These are phyloP conservation scores for Diplodia corticola DNA, from an alignment of 2,329 filamentous ascomycete genomes.

Conservation along the genomic window DNA sequence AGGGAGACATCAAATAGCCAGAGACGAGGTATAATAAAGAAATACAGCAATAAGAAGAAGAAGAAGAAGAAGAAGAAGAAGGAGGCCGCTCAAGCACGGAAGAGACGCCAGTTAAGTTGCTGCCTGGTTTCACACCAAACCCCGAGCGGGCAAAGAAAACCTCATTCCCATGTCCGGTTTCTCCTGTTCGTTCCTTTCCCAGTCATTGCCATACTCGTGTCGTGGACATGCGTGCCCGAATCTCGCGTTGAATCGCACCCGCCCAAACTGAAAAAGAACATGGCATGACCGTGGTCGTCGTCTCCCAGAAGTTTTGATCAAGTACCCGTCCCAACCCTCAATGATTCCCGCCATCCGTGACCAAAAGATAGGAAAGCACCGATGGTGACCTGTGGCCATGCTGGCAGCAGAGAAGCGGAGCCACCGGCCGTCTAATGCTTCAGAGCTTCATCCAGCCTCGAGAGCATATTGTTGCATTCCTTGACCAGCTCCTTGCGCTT, in stretches of 20 bases:
- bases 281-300: background rate
- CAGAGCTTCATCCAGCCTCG: conserved; percentile 58
- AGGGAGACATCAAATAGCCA: background rate
- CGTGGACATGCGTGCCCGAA: background rate
- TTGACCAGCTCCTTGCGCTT: conserved; percentile 72
- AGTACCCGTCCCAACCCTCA: background rate
- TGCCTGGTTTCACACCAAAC: background rate
- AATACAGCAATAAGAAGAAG: conserved; percentile 3
- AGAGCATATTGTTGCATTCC: conserved; percentile 67
- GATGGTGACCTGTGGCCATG: background rate
- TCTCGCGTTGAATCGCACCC: background rate
- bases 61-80: background rate
- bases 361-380: background rate
- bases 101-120: background rate
- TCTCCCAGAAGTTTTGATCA: background rate
- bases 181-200: background rate
- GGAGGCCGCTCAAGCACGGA: background rate
- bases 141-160: background rate
- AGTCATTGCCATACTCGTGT: background rate
- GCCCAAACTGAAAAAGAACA: background rate
- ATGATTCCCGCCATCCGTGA: background rate
- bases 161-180: background rate
- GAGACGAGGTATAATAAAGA: background rate
- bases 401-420: background rate
- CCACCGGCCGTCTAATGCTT: background rate